A percentile compares a stretch with the other conserved stretches of the same genome.
These are phyloP conservation scores for Moesziomyces parantarcticus DNA, from an alignment of 1,284 basidiomycete species.

Conservation along the genomic window DNA sequence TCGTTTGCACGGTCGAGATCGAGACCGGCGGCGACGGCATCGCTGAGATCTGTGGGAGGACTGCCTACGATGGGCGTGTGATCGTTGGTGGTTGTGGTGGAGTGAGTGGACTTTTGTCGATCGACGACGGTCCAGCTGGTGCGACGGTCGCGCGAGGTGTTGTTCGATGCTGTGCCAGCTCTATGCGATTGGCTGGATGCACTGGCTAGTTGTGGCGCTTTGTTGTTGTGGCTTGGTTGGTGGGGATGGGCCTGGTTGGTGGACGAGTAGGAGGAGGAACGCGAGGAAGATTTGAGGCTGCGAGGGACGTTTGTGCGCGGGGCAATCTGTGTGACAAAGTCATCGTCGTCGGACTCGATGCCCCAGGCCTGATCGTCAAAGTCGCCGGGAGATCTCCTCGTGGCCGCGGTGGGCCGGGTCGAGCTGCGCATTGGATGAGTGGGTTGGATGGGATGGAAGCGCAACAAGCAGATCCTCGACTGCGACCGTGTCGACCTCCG, in stretches of 20 bases:
- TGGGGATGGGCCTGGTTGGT: slow-evolving; percentile 11
- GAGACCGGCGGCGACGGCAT: slow-evolving; percentile 26
- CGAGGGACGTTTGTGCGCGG: slow-evolving; percentile 40
- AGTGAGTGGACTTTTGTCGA: slow-evolving; percentile 5
- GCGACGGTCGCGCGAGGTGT: slow-evolving; percentile 8
- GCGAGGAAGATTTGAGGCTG: slow-evolving; percentile 27
- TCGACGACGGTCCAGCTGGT: slow-evolving; percentile 56
- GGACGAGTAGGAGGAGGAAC: slow-evolving; percentile 39
- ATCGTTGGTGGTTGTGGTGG: slow-evolving; percentile 18
- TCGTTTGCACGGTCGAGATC: slow-evolving; percentile 14
- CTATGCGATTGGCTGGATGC: slow-evolving; percentile 15
- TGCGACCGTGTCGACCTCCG: no score
- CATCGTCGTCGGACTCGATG: slow-evolving; percentile 65
- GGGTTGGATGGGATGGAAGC: not conserved
- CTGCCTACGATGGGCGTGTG: slow-evolving; percentile 47
- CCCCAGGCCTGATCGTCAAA: slow-evolving; percentile 67
- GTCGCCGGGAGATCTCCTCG: slow-evolving; percentile 18
- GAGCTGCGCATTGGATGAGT: slow-evolving; percentile 6
- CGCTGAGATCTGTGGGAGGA: slow-evolving; percentile 42
- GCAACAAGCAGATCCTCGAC: no score
- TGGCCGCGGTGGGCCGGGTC: slow-evolving; percentile 7
- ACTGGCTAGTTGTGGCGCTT: not conserved
- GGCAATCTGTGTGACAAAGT: slow-evolving; percentile 58
- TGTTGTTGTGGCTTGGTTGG: slow-evolving; percentile 15
- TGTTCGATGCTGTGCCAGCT: slow-evolving; percentile 3